phyloP scores from a whole-genome alignment of 768 basidiomycete genomes.

The Boletus sp. region DNA sequence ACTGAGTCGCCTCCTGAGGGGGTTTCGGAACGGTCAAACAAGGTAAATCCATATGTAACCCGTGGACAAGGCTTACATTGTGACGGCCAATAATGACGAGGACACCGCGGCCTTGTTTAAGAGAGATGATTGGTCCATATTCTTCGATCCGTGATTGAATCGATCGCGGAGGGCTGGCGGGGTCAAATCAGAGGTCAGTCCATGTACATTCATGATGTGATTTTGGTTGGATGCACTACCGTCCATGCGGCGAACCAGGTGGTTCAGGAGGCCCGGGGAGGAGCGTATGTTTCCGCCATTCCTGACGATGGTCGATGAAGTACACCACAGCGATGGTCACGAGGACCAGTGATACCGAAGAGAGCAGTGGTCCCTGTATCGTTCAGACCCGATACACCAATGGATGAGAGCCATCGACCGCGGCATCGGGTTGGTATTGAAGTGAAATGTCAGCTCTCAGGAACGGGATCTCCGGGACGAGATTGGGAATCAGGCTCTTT shows the following conservation, averaged over 20 bases:
- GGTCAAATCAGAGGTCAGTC: background rate
- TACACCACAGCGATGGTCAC: background rate
- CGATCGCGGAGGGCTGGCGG: conserved; percentile 13
- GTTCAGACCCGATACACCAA: background rate
- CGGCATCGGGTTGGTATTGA: background rate
- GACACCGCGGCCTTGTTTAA: conserved; percentile 24
- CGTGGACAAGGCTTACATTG: conserved; percentile 1
- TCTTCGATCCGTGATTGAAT: conserved; percentile 26
- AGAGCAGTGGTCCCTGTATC: background rate
- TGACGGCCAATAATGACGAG: conserved; percentile 27
- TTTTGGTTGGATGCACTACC: conserved; percentile 10
- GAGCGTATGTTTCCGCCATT: conserved; percentile 6
- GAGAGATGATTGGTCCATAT: conserved; percentile 28
- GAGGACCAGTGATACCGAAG: background rate
- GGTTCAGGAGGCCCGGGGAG: conserved; percentile 18
- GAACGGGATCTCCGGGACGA: too few relatives aligned
- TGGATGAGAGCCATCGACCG: background rate
- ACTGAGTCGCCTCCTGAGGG: conserved; percentile 44
- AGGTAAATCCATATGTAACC: background rate
- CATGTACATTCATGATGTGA: background rate
- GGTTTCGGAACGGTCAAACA: background rate
- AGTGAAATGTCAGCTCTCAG: background rate
- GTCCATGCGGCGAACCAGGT: conserved; percentile 18
- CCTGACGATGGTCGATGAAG: conserved; percentile 4
- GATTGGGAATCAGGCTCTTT: too few relatives aligned